These are phyloP conservation scores for Pseudozyma hubeiensis DNA, from an alignment of 1,284 basidiomycete genomes.

Conservation along the genomic window DNA sequence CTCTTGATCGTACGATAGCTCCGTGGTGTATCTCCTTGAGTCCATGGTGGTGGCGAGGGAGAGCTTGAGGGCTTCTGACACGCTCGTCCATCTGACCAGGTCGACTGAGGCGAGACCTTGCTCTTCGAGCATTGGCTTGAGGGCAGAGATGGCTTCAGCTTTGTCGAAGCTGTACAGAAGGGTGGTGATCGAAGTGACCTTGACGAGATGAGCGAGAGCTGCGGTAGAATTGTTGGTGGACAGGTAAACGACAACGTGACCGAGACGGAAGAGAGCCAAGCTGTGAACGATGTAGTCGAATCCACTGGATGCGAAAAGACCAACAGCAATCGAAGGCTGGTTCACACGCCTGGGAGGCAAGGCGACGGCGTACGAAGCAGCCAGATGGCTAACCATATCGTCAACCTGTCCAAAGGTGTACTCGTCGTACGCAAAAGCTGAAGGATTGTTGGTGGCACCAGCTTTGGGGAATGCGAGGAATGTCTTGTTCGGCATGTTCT, in stretches of 20 bases:
- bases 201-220: slow-evolving; percentile 38
- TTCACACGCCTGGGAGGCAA: slow-evolving; percentile 4
- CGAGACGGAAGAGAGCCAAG: slow-evolving; percentile 22
- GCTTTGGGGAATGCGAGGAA: slow-evolving; percentile 13
- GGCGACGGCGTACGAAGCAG: slow-evolving; percentile 7
- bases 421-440: slow-evolving; percentile 13
- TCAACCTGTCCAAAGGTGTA: slow-evolving; percentile 20
- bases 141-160: not conserved
- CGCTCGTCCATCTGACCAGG: slow-evolving; percentile 1
- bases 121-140: not conserved
- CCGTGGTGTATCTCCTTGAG: not conserved
- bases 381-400: slow-evolving; percentile 1
- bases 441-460: not conserved
- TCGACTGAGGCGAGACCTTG: not conserved
- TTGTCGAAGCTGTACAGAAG: slow-evolving; percentile 17
- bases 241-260: slow-evolving; percentile 17
- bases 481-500: slow-evolving; percentile 2
- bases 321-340: slow-evolving; percentile 3
- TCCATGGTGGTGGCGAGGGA: slow-evolving; percentile 2
- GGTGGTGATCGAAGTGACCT: slow-evolving; percentile 3
- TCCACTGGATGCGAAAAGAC: slow-evolving; percentile 11
- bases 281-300: slow-evolving; percentile 19
- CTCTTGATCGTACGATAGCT: slow-evolving; percentile 11
- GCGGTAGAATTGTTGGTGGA: slow-evolving; percentile 41
- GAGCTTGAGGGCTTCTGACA: not conserved